phyloP scores from a whole-genome alignment of 179 eudicot species.

The Drosera spatulata region DNA sequence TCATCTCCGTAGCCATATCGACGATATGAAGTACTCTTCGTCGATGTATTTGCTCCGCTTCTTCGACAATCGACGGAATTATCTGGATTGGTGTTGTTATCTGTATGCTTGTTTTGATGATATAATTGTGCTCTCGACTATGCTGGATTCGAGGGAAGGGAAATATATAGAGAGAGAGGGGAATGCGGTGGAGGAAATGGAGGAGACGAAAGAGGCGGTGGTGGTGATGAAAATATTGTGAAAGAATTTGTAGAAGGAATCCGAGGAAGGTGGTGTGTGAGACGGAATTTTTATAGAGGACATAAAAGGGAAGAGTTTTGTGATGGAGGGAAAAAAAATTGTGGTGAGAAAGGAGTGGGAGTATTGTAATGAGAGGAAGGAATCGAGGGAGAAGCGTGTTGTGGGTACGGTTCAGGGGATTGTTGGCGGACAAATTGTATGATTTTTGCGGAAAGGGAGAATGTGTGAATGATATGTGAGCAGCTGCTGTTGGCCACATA shows the following conservation, averaged over 20 bases:
- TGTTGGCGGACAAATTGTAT: too few species aligned
- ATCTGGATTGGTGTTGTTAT: too few species aligned
- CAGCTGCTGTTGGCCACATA: too few species aligned
- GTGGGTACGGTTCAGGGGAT: not conserved
- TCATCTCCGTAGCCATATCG: slow-evolving; percentile 10
- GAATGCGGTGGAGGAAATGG: not conserved
- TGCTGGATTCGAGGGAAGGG: not conserved
- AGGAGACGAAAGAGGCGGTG: not conserved
- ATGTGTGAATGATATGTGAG: too few species aligned
- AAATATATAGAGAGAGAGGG: not conserved
- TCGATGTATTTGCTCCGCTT: not conserved
- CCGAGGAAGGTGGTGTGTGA: not conserved
- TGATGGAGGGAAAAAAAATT: not conserved
- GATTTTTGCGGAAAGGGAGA: too few species aligned
- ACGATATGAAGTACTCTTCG: not conserved
- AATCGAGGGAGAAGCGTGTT: not conserved
- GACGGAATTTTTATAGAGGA: too few species aligned
- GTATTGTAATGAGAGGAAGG: not conserved
- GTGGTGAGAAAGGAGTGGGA: not conserved
- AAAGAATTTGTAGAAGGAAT: not conserved
- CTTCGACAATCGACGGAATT: not conserved
- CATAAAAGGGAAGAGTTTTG: not conserved
- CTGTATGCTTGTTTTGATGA: too few species aligned
- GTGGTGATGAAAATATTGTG: not conserved
- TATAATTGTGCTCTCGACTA: not conserved